Conservation (phyloP, 495 filamentous ascomycete genomes). For the Daldinia decipiens region DNA sequence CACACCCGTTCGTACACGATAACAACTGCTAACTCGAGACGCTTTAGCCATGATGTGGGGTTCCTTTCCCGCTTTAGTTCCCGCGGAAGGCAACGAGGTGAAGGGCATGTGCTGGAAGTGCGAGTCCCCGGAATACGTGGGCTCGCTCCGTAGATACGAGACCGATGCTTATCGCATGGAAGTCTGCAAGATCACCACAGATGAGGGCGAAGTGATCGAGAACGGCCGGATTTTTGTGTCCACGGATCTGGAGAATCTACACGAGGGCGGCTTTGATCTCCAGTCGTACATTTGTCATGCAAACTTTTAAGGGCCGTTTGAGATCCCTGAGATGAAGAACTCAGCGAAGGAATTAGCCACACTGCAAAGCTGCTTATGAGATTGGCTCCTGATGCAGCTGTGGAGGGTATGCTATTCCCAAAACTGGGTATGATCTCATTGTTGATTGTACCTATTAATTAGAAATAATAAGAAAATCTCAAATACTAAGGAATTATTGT, state of each 20-base stretch:
- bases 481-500: no score
- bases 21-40: conserved; percentile 8
- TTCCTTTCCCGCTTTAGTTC: conserved; percentile 29
- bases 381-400: no score
- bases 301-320: not conserved
- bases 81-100: conserved; percentile 6
- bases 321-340: not conserved
- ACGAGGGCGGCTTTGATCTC: conserved; percentile 27
- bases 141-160: conserved; percentile 17
- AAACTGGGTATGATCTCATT: no score
- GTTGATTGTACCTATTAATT: no score
- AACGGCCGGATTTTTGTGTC: conserved; percentile 39
- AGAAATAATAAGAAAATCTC: no score
- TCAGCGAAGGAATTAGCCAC: no score
- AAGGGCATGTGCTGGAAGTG: conserved; percentile 37
- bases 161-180: conserved; percentile 32
- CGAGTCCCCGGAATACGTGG: conserved; percentile 23
- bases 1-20: not conserved
- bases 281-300: not conserved
- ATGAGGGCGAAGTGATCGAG: conserved; percentile 30
- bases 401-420: no score
- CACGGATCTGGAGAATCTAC: conserved; percentile 6
- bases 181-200: conserved; percentile 22
- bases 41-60: conserved; percentile 32
- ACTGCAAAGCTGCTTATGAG: no score